Base-by-base conservation (phyloP, 495 filamentous ascomycete genomes). In the Penicillium cosmopolitanum region DNA sequence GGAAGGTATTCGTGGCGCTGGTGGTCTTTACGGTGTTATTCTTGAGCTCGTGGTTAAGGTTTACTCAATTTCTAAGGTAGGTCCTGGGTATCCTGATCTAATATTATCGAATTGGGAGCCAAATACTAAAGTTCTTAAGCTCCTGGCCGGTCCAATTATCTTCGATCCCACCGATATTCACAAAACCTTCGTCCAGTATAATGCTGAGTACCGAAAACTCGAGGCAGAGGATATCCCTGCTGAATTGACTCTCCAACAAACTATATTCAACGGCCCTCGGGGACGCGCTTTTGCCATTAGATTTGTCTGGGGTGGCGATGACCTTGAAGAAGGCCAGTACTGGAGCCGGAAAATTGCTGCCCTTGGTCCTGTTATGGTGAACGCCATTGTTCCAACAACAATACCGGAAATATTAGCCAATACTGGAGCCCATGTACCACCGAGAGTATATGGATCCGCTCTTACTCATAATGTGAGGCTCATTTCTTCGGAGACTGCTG, bases 1-100 rank as follows among this genome's bases (percentile, higher is more conserved):
- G 40, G 62, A 70, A 53, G 73, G 61, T 0, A 69, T 82, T 36
- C 67, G 73, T 0, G 77, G 77, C 3, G 76, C 62, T 1, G 78
- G 78, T 2, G 73, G 76, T 8, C 55, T 60, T 9, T 78, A 76
- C 35, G 78, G 80, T 8, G 67, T 79, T 1, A 70, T 81, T 48
- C 60, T 78, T 6, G 75, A 79, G 38, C 21, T 77, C 16, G 73
- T 67, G 0, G 67, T 78, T 43, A 73, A 70, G 52, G 68, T 77
- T 1, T 75, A 77, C 57, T 61, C 66, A 64, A 9, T 75, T 5
- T 61, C 66, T 12, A 65, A 53, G 51, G 74, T 78, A 64, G 47
- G 71, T 66, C 2, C 13, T 33, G 1, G 13, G 28, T 28, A 33
- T n/a, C 13, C 11, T 42, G 47, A 6, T 43, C 7, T 19, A 35